Base-by-base conservation (phyloP, 345 rosid genomes). In the Combretum micranthum region DNA sequence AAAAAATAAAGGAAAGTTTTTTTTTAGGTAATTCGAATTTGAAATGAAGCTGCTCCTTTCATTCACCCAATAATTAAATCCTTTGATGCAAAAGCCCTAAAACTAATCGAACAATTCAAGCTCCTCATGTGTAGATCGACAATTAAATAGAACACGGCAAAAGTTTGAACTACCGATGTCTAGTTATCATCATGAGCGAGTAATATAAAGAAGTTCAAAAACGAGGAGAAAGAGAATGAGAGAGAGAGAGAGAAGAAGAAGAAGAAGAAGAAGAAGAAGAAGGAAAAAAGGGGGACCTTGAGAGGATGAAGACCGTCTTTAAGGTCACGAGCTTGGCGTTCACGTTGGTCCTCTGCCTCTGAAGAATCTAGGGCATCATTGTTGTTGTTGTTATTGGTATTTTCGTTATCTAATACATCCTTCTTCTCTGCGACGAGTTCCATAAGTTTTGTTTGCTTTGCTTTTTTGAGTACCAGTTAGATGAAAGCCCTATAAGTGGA, bases 291-390 rank as follows among this genome's bases (percentile, higher is more conserved):
- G 57, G 53, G 56, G 44, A 91, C 97, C 97, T 85, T 84, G 52
- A 93, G 94, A 68, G 99, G 94, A 68, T 93, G 97, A 37, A 87
- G 70, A 42, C 91, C 78, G 66, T 84, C 86, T 64, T 92, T 88
- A 69, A 83, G 90, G 16, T 86, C 96, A 43, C 80, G 88, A 44
- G 88, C 77, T 32, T 75, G 78, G 71, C 90, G 86, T 67, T 91
- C 90, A 60, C 85, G 83, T 50, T 53, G 70, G 12, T 66, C 70
- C 52, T 67, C 56, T 4, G 60, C 47, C 39, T 56, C 49, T 48
- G 56, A 12, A 20, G 47, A 39, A 21, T 45, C 52, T 53, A 37
- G 60, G 0, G 42, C 42, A 25, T 23, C 22, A 43, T 26, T 51
- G 32, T 50, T 44, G 52, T 21, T 55, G 22, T 45, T 60, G 55